Percentiles rank a stretch among this genome's conserved stretches.
Evolutionary conservation across 2,329 filamentous ascomycete species (phyloP).

Genomic region (Aspergillus sp.): DNA sequence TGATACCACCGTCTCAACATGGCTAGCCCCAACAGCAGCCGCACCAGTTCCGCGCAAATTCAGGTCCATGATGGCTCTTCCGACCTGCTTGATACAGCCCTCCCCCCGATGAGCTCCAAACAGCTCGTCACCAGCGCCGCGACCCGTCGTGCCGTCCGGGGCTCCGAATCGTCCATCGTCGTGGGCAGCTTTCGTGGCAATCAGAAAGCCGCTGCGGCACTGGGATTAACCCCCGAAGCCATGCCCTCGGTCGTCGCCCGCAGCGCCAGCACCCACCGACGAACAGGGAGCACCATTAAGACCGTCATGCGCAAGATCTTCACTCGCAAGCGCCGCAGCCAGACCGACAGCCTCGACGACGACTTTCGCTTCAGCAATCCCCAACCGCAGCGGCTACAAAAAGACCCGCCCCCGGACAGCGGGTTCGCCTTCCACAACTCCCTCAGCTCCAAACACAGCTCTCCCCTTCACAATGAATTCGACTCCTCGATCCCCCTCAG

Average conservation of each 20-base stretch:
- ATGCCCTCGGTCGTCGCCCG: conserved; percentile 22
- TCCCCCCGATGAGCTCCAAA: conserved; percentile 30
- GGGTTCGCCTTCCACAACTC: conserved; percentile 24
- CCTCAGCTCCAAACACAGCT: conserved; percentile 21
- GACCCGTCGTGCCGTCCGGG: conserved; percentile 12
- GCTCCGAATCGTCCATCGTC: conserved; percentile 16
- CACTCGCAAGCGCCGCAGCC: conserved; percentile 36
- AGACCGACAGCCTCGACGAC: conserved; percentile 29
- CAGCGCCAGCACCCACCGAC: conserved; percentile 28
- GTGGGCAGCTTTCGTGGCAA: conserved; percentile 13
- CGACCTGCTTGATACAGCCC: conserved; percentile 24
- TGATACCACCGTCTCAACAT: background rate
- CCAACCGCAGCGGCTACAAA: conserved; percentile 5
- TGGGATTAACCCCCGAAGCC: conserved; percentile 21
- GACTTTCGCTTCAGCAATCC: conserved; percentile 18
- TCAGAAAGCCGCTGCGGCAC: conserved; percentile 10
- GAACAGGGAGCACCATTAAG: conserved; percentile 41
- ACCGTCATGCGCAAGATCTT: conserved; percentile 46
- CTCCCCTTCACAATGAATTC: conserved; percentile 20
- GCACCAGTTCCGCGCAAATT: conserved; percentile 11
- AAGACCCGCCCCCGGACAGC: conserved; percentile 14
- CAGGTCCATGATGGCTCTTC: conserved; percentile 1
- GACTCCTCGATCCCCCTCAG: conserved; percentile 18
- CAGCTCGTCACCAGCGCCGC: conserved; percentile 11
- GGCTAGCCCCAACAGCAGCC: conserved; percentile 1